Percentiles rank a stretch among this genome's conserved stretches.
phyloP scores from a whole-genome alignment of 257 asterid species.

The Capsicum baccatum region DNA sequence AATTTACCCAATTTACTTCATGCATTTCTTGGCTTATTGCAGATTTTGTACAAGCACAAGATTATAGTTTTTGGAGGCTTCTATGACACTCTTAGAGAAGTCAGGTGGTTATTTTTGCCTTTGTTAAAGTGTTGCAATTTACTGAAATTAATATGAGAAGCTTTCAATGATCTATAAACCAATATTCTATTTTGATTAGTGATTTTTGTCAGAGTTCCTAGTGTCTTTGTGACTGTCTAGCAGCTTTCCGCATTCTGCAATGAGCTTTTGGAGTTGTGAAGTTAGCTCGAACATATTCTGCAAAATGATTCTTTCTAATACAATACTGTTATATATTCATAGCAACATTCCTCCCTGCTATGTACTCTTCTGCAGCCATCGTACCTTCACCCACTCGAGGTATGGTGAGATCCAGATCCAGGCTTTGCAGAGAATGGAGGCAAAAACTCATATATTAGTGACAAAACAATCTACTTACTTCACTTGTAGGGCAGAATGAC shows the following conservation, averaged over 20 bases:
- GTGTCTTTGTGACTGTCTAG: not conserved
- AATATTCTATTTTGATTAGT: not conserved
- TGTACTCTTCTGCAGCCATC: not conserved
- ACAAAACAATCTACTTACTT: not conserved
- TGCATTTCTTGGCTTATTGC: conserved; percentile 36
- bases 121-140: conserved; percentile 11
- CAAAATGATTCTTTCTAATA: not conserved
- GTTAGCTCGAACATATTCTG: not conserved
- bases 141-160: conserved; percentile 26
- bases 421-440: not conserved
- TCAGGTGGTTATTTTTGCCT: conserved; percentile 61
- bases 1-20: not conserved
- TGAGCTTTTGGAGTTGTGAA: not conserved
- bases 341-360: not conserved
- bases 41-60: conserved; percentile 97
- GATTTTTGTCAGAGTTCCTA: not conserved
- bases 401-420: not conserved
- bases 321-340: not conserved
- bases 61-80: conserved; percentile 95
- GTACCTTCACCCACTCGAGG: not conserved
- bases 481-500: not conserved
- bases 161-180: not conserved
- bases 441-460: not conserved
- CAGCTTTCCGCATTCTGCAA: not conserved
- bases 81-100: conserved; percentile 99